These are phyloP conservation scores for Xerocomus potaroensis DNA, from an alignment of 768 basidiomycete genomes.

Conservation along the genomic window DNA sequence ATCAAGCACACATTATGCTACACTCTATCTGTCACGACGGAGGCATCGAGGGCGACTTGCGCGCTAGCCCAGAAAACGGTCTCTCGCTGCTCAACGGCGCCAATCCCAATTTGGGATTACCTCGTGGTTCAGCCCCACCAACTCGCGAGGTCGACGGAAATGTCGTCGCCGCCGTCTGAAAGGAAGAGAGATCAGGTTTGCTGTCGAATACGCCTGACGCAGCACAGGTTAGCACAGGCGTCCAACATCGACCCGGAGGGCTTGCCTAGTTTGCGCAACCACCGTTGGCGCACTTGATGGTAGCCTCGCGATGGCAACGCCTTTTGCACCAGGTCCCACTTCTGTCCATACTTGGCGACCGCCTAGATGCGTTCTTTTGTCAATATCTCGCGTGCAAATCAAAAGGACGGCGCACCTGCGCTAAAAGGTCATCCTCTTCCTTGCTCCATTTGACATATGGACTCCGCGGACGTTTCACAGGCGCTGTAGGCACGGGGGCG, in stretches of 20 bases:
- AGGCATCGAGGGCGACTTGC: slow-evolving; percentile 17
- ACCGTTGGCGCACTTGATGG: slow-evolving; percentile 42
- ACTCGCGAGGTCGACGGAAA: slow-evolving; percentile 12
- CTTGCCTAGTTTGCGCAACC: slow-evolving; percentile 37
- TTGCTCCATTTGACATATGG: slow-evolving; percentile 42
- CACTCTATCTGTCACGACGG: slow-evolving; percentile 13
- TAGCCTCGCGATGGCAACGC: slow-evolving; percentile 38
- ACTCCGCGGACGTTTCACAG: slow-evolving; percentile 34
- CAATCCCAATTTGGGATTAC: slow-evolving; percentile 36
- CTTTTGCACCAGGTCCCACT: slow-evolving; percentile 40
- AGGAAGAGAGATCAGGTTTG: slow-evolving; percentile 33
- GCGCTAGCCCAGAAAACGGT: slow-evolving; percentile 24
- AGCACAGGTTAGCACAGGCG: background rate
- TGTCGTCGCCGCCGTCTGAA: slow-evolving; percentile 25
- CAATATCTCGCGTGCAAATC: background rate
- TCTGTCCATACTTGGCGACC: slow-evolving; percentile 37
- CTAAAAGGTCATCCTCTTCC: slow-evolving; percentile 39
- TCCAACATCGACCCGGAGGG: background rate
- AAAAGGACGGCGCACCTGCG: slow-evolving; percentile 26
- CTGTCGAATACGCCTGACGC: slow-evolving; percentile 33
- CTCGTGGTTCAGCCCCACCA: slow-evolving; percentile 22
- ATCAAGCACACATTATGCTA: slow-evolving; percentile 9
- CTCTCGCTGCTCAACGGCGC: slow-evolving; percentile 37
- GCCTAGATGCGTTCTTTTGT: slow-evolving; percentile 22
- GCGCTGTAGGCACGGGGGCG: slow-evolving; percentile 6